Conservation (phyloP, 306 rosid genomes). For the Trifolium pratense region DNA sequence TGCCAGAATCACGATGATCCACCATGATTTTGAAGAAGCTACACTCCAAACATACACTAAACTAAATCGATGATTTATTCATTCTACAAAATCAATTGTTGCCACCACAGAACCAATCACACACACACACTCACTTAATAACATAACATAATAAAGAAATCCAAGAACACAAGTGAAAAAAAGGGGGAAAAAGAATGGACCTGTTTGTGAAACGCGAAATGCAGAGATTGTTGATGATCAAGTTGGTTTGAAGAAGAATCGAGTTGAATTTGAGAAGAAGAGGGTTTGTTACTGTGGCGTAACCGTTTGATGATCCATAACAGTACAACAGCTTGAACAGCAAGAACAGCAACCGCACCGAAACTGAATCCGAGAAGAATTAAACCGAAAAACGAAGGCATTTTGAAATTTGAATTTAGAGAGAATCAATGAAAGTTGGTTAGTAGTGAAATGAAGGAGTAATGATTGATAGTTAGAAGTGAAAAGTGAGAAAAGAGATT, state of each 20-base stretch:
- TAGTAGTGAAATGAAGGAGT: not conserved
- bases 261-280: constrained; percentile 4
- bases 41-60: too few species aligned
- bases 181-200: constrained; percentile 32
- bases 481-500: not conserved
- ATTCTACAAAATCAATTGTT: not conserved
- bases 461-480: too few species aligned
- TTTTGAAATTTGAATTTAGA: too few species aligned
- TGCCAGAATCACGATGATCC: too few species aligned
- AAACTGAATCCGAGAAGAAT: constrained; percentile 63
- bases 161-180: too few species aligned
- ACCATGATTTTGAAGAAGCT: too few species aligned
- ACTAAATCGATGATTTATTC: too few species aligned
- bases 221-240: constrained; percentile 67
- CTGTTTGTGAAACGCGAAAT: constrained; percentile 66
- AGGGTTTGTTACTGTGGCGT: constrained; percentile 42
- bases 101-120: not conserved
- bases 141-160: too few species aligned
- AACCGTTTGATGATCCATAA: constrained; percentile 59
- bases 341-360: constrained; percentile 65
- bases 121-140: too few species aligned
- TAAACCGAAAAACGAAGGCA: constrained; percentile 36
- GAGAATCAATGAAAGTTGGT: not conserved
- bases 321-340: constrained; percentile 57
- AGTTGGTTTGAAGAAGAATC: constrained; percentile 16